Percentiles rank a stretch among this genome's conserved stretches.
Evolutionary conservation across 495 filamentous ascomycete genomes (phyloP).

Genomic region (Clavariopsis aquatica): DNA sequence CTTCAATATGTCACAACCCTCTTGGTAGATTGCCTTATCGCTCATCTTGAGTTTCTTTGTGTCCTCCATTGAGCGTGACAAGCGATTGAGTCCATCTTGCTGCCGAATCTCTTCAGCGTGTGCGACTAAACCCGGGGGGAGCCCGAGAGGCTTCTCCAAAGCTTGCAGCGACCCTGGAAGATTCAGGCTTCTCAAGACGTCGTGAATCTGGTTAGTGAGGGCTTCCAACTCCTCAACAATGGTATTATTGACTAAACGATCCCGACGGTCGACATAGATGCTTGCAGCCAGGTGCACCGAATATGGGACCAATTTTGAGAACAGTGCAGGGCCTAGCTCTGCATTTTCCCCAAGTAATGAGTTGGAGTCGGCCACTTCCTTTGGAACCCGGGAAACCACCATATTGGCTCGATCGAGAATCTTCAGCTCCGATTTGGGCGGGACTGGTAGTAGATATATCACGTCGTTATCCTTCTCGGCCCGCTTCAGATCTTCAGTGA

Average conservation of each 20-base stretch:
- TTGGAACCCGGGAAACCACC: slow-evolving; percentile 77
- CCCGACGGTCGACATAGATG: slow-evolving; percentile 89
- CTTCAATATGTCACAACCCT: slow-evolving; percentile 73
- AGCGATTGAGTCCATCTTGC: slow-evolving; percentile 74
- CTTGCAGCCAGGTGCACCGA: slow-evolving; percentile 92
- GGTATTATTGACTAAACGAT: slow-evolving; percentile 80
- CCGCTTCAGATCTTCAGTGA: slow-evolving; percentile 83
- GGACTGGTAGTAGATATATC: slow-evolving; percentile 84
- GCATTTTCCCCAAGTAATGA: slow-evolving; percentile 77
- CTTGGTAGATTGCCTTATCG: slow-evolving; percentile 73
- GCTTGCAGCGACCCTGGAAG: slow-evolving; percentile 92
- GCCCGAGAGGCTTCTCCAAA: slow-evolving; percentile 87
- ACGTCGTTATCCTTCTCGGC: slow-evolving; percentile 96
- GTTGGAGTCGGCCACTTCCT: slow-evolving; percentile 77
- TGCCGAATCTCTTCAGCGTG: slow-evolving; percentile 97
- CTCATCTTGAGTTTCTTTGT: slow-evolving; percentile 80
- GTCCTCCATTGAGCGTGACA: slow-evolving; percentile 78
- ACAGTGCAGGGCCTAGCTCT: slow-evolving; percentile 79
- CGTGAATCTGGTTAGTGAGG: slow-evolving; percentile 76
- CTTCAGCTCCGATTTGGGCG: slow-evolving; percentile 84
- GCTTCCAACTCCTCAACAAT: slow-evolving; percentile 83
- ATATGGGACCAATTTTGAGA: slow-evolving; percentile 91
- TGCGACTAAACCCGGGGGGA: slow-evolving; percentile 80
- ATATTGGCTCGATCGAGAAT: slow-evolving; percentile 84
- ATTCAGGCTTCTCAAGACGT: slow-evolving; percentile 75